These are phyloP conservation scores for Aleurites moluccanus DNA, from an alignment of 441 rosid genomes.

Conservation along the genomic window DNA sequence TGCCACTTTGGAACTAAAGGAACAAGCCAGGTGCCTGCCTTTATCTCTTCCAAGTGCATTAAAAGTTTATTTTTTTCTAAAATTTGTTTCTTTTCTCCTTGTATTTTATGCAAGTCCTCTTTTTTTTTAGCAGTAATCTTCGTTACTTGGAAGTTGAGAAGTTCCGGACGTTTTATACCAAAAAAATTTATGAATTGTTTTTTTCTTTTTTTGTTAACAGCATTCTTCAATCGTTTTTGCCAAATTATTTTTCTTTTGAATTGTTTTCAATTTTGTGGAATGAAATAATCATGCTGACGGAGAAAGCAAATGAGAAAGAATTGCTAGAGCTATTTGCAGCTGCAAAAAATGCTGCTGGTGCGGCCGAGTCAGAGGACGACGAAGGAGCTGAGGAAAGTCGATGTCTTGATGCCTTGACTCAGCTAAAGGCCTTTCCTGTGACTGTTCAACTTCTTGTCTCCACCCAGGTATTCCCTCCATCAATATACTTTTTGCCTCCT, in stretches of 20 bases:
- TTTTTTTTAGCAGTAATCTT: background rate
- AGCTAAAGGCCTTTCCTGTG: slow-evolving; percentile 33
- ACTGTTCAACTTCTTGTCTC: slow-evolving; percentile 34
- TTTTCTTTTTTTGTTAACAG: too few species aligned
- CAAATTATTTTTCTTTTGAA: background rate
- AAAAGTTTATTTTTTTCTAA: too few species aligned
- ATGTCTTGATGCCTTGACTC: slow-evolving; percentile 37
- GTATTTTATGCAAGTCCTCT: too few species aligned
- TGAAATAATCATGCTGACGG: background rate
- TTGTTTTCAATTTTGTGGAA: background rate
- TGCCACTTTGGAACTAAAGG: background rate
- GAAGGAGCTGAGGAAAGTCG: slow-evolving; percentile 29
- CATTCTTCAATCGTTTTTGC: too few species aligned
- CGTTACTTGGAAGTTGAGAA: background rate
- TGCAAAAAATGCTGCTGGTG: slow-evolving; percentile 42
- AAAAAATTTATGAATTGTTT: too few species aligned
- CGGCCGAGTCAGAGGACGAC: slow-evolving; percentile 13
- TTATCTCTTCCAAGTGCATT: background rate
- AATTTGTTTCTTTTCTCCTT: too few species aligned
- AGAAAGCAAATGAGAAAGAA: slow-evolving; percentile 29
- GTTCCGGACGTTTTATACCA: background rate
- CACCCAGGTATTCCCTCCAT: slow-evolving; percentile 29
- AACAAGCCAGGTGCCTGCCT: too few species aligned
- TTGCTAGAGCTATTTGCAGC: slow-evolving; percentile 31
- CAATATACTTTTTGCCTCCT: background rate